Evolutionary conservation across 805 yeast genomes (phyloP).

Genomic region (Lachancea cidri): DNA sequence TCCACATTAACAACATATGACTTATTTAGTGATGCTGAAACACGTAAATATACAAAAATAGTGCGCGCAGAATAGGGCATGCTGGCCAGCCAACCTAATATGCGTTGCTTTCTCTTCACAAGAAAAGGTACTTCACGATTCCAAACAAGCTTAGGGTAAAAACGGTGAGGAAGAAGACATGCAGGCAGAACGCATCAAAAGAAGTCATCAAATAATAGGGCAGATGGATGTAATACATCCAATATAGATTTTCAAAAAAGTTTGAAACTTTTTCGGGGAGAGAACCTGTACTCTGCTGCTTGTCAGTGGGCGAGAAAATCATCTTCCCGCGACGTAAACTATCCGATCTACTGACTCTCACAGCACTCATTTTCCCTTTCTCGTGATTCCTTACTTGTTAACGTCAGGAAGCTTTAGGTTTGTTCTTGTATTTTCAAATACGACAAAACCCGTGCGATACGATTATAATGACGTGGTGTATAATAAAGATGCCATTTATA

Average conservation of each 20-base stretch:
- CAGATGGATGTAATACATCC: constrained; percentile 42
- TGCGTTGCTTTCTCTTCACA: constrained; percentile 9
- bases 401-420: no score
- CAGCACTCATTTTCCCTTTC: neutral
- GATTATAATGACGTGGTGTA: no score
- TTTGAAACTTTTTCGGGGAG: constrained; percentile 26
- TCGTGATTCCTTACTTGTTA: neutral
- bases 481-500: no score
- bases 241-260: constrained; percentile 33
- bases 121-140: constrained; percentile 28
- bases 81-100: neutral
- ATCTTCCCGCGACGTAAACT: constrained; percentile 21
- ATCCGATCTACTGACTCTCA: neutral
- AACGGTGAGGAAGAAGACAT: constrained; percentile 34
- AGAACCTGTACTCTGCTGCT: constrained; percentile 23
- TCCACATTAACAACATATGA: neutral
- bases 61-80: neutral
- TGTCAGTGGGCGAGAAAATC: constrained; percentile 27
- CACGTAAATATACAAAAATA: neutral
- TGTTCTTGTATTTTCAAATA: no score
- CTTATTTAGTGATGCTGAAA: neutral
- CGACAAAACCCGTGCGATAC: neutral
- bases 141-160: constrained; percentile 38
- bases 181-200: constrained; percentile 38
- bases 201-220: constrained; percentile 42